These are phyloP conservation scores for Termitomyces eurrhizus DNA, from an alignment of 768 basidiomycete genomes.

Conservation along the genomic window DNA sequence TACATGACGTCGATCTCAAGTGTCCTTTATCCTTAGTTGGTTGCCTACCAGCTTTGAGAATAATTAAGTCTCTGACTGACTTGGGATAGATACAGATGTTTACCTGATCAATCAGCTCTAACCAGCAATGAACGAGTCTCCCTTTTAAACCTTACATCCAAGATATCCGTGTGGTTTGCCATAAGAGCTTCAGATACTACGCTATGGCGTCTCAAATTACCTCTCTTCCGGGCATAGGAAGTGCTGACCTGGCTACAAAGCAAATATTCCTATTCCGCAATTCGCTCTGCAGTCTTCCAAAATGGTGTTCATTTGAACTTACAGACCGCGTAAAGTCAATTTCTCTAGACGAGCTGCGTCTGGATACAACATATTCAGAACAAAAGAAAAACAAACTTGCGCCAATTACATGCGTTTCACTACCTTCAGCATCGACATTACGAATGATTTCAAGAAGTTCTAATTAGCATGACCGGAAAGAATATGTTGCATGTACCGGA, in stretches of 20 bases:
- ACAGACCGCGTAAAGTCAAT: not conserved
- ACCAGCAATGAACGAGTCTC: constrained; percentile 7
- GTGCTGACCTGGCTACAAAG: not conserved
- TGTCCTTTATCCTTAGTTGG: constrained; percentile 12
- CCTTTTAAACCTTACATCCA: constrained; percentile 9
- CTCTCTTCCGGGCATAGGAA: not conserved
- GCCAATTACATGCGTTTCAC: not conserved
- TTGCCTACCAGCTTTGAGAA: not conserved
- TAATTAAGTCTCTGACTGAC: not conserved
- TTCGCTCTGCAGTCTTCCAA: constrained; percentile 1
- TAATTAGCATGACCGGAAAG: not conserved
- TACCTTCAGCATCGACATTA: not conserved
- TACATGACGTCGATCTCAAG: not conserved
- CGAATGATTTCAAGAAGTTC: not conserved
- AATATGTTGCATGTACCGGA: not conserved
- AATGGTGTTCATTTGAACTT: constrained; percentile 6
- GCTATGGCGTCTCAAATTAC: not conserved
- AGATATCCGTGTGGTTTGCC: constrained; percentile 5
- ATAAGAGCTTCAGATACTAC: not conserved
- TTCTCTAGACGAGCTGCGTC: constrained; percentile 1
- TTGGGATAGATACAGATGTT: no score
- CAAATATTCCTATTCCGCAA: not conserved
- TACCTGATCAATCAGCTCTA: not conserved
- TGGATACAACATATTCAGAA: constrained; percentile 1
- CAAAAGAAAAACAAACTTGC: not conserved